Conservation (phyloP, 148 eudicot species). For the Vaccinium darrowii region DNA sequence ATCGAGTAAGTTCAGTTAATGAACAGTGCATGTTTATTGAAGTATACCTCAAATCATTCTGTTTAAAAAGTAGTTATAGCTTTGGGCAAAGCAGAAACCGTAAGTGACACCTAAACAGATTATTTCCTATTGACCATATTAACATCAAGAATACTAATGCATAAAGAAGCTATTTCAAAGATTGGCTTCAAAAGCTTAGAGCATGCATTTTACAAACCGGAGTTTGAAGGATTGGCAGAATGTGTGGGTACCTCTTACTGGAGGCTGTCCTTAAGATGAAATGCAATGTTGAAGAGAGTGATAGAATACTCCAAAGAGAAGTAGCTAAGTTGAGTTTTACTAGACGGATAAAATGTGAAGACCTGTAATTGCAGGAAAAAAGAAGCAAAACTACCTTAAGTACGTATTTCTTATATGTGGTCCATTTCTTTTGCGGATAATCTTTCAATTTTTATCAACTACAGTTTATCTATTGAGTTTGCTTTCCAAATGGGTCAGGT, state of each 20-base stretch:
- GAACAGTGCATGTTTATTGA: background rate
- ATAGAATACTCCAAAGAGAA: background rate
- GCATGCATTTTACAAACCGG: background rate
- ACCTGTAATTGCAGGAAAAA: background rate
- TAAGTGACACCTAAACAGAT: background rate
- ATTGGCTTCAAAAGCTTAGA: background rate
- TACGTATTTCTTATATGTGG: background rate
- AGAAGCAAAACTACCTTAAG: background rate
- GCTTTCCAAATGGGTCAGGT: background rate
- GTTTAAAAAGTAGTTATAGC: background rate
- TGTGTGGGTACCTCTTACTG: background rate
- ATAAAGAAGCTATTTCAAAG: background rate
- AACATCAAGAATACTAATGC: background rate
- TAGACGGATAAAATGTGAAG: background rate
- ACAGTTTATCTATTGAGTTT: background rate
- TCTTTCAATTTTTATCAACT: background rate
- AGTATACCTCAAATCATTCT: background rate
- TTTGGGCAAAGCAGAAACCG: slow-evolving; percentile 3
- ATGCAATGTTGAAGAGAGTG: background rate
- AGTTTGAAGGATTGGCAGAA: background rate
- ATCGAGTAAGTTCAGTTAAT: slow-evolving; percentile 60
- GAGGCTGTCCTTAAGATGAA: background rate
- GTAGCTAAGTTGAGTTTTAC: background rate
- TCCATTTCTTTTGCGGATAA: background rate
- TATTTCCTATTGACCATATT: background rate